Evolutionary conservation across 208 protist species (phyloP), one percentile per base, ranked within the genome.

Genomic region (Leishmania arabica): DNA sequence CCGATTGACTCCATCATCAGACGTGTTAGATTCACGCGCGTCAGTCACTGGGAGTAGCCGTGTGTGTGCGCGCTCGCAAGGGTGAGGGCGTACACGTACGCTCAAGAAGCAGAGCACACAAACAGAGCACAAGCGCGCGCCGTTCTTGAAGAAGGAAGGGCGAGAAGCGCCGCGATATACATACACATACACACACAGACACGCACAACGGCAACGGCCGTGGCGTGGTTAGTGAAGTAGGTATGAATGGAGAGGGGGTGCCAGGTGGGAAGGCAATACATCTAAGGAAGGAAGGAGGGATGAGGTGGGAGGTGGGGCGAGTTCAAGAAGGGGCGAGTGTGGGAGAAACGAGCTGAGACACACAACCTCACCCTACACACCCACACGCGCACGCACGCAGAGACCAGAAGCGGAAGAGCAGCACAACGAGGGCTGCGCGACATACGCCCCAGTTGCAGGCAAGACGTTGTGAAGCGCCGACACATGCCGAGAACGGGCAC

Each of bases 131-230:
- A n/a, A 31, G n/a, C 21, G 19, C 2, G n/a, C 24, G 3, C 17
- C 31, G 42, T 31, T 7, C 9, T 17, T 45, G 69, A 47, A 2
- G 27, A 2, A 31, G 24, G 8, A 73, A 53, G 69, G 31, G 47
- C 62, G 62, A 37, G 13, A 68, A 31, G 56, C 56, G 24, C 56
- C 7, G 37, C 34, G 21, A 7, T 5, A 42, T 40, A 37, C 64
- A 68, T 13, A 77, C 73, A 77, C 47, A 31, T 8, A 37, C 45
- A 58, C 34, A 69, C 37, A 70, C 24, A 79, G 51, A 40, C 47
- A 77, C 34, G 34, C 53, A 15, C 31, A 77, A 78, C 31, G 45
- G 49, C 19, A 27, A 24, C 40, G 31, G 19, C 40, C 9, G 4
- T 75, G 31, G 31, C 31, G 62, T 68, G 62, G 62, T 9, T 17